Percentiles rank a stretch among this genome's conserved stretches.
phyloP scores from a whole-genome alignment of 2,329 filamentous ascomycete genomes.

The Colletotrichum sp. region DNA sequence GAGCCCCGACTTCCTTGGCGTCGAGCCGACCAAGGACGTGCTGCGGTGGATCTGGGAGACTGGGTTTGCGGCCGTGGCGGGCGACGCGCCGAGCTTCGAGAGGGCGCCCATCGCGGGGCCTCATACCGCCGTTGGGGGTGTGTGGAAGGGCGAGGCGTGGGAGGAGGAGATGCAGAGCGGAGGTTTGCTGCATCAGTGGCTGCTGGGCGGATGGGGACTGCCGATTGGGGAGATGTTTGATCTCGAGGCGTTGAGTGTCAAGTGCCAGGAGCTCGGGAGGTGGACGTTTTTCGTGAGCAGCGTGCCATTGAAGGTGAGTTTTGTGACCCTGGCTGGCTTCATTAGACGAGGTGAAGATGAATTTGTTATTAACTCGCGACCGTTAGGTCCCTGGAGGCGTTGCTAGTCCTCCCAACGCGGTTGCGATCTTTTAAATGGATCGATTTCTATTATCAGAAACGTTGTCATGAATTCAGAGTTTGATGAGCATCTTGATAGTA shows the following conservation, averaged over 20 bases:
- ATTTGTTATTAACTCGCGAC: background rate
- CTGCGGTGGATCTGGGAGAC: conserved; percentile 51
- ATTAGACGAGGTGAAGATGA: background rate
- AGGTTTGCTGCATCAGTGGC: conserved; percentile 39
- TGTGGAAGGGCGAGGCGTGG: conserved; percentile 16
- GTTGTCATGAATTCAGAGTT: background rate
- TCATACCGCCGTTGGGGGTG: conserved; percentile 8
- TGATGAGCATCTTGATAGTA: background rate
- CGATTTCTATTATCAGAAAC: background rate
- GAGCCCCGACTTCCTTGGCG: conserved; percentile 39
- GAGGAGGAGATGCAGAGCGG: conserved; percentile 22
- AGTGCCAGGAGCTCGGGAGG: conserved; percentile 34
- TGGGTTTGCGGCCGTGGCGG: conserved; percentile 49
- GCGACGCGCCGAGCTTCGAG: conserved; percentile 49
- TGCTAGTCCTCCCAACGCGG: conserved; percentile 41
- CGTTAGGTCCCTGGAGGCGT: conserved; percentile 38
- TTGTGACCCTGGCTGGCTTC: background rate
- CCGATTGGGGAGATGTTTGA: conserved; percentile 56
- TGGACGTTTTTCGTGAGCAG: conserved; percentile 48
- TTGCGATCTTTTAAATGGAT: conserved; percentile 35
- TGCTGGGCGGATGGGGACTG: conserved; percentile 56
- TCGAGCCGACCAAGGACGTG: conserved; percentile 38
- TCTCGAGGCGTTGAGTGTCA: conserved; percentile 40
- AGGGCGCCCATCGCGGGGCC: conserved; percentile 39
- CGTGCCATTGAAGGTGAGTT: conserved; percentile 36